Percentiles rank a stretch among this genome's conserved stretches.
phyloP scores from a whole-genome alignment of 768 basidiomycete genomes.

The Clavulina sp. region DNA sequence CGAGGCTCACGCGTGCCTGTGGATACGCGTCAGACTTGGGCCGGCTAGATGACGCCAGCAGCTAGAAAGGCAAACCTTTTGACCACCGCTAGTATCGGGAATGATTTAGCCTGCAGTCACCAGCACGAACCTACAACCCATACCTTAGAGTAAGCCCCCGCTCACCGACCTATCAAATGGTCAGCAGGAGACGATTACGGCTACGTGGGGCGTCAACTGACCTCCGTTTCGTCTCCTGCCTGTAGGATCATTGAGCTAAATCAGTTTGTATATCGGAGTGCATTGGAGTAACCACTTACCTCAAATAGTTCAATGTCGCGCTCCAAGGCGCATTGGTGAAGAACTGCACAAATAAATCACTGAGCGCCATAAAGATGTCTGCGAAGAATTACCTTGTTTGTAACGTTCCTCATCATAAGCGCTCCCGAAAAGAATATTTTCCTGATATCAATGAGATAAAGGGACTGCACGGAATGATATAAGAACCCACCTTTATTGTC shows the following conservation, averaged over 20 bases:
- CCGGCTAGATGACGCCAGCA: background rate
- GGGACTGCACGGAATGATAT: too few relatives aligned
- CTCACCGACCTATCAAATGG: slow-evolving; percentile 46
- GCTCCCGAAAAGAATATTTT: slow-evolving; percentile 34
- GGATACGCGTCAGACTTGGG: background rate
- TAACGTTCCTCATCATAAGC: slow-evolving; percentile 27
- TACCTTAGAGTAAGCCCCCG: slow-evolving; percentile 41
- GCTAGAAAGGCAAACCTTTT: slow-evolving; percentile 21
- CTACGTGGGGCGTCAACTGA: background rate
- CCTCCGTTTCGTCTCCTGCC: slow-evolving; percentile 50
- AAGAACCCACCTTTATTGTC: slow-evolving; percentile 37
- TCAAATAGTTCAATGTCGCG: slow-evolving; percentile 31
- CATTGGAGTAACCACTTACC: slow-evolving; percentile 47
- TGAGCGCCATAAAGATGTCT: background rate
- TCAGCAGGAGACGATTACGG: too few relatives aligned
- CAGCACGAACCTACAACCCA: background rate
- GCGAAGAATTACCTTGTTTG: slow-evolving; percentile 19
- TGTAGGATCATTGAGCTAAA: background rate
- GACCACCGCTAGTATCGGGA: slow-evolving; percentile 24
- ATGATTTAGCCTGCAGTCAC: background rate
- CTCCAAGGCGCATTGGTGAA: slow-evolving; percentile 24
- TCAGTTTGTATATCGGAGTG: background rate
- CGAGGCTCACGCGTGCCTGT: slow-evolving; percentile 34
- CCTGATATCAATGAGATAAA: slow-evolving; percentile 19
- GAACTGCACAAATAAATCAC: slow-evolving; percentile 14